phyloP scores from a whole-genome alignment of 306 rosid genomes.

The Quercus bicolor region DNA sequence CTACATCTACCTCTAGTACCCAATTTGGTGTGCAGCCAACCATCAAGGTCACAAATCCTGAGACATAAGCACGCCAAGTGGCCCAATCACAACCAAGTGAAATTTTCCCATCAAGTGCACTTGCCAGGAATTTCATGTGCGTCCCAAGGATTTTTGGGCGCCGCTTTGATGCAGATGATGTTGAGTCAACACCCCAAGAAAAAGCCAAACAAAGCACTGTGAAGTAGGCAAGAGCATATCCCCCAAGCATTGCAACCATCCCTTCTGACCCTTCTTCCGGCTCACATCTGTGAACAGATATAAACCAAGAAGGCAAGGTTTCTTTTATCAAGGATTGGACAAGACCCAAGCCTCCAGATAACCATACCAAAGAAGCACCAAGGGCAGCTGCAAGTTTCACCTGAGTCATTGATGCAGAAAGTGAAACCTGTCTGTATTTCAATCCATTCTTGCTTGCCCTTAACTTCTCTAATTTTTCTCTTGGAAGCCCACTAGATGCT shows the following conservation, averaged over 20 bases:
- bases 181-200: constrained; percentile 55
- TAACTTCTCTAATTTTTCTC: constrained; percentile 24
- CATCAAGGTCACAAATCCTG: constrained; percentile 49
- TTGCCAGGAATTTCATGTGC: constrained; percentile 55
- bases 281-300: constrained; percentile 42
- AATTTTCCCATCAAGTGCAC: constrained; percentile 55
- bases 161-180: constrained; percentile 47
- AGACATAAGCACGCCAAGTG: constrained; percentile 57
- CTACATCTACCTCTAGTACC: constrained; percentile 48
- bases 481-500: constrained; percentile 25
- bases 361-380: constrained; percentile 52
- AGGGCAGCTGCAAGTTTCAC: constrained; percentile 55
- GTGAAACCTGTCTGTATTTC: constrained; percentile 42
- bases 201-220: constrained; percentile 46
- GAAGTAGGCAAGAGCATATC: constrained; percentile 56
- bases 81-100: constrained; percentile 55
- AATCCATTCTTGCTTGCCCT: constrained; percentile 18
- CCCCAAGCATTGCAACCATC: constrained; percentile 51
- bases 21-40: constrained; percentile 49
- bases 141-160: constrained; percentile 48
- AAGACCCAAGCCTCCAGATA: constrained; percentile 44
- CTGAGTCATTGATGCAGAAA: constrained; percentile 41
- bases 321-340: constrained; percentile 55
- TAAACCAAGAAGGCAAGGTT: constrained; percentile 60
- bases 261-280: constrained; percentile 41